Evolutionary conservation across 169 alveolate species (phyloP).

Genomic region (Plasmodium malariae): DNA sequence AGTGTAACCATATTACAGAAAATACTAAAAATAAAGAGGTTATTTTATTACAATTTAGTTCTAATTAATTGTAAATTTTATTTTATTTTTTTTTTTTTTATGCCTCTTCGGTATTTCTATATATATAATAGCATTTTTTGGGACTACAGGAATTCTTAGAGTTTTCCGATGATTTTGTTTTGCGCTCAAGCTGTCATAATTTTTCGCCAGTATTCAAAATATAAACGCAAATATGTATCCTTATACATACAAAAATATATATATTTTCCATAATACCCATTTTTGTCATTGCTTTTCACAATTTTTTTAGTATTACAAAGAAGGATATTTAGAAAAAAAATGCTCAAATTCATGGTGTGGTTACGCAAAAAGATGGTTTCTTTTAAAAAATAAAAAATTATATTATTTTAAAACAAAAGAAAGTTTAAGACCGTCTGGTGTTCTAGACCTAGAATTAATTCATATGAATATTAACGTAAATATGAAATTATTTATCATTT

Average conservation of each 20-base stretch:
- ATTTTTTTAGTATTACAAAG: constrained; percentile 29
- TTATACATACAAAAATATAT: not conserved
- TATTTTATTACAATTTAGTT: not conserved
- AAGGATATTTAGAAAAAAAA: constrained; percentile 76
- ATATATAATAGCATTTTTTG: not conserved
- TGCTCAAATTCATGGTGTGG: constrained; percentile 60
- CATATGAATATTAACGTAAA: constrained; percentile 77
- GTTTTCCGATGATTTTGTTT: constrained; percentile 60
- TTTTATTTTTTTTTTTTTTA: constrained; percentile 1
- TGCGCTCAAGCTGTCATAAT: constrained; percentile 21
- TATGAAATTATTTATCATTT: not conserved
- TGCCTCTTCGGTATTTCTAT: not conserved
- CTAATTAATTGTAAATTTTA: not conserved
- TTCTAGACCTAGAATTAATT: constrained; percentile 75
- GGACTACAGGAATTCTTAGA: constrained; percentile 19
- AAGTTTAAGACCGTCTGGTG: constrained; percentile 76
- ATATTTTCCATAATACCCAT: not conserved
- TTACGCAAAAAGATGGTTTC: constrained; percentile 78
- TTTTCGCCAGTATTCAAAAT: constrained; percentile 40
- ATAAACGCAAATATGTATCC: not conserved
- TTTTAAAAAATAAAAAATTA: constrained; percentile 75
- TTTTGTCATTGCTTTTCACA: not conserved
- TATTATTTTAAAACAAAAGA: constrained; percentile 63
- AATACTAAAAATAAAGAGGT: constrained; percentile 30
- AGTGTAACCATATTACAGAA: constrained; percentile 18